Conservation (phyloP, 805 yeast genomes). For the Metschnikowia dekortorum region DNA sequence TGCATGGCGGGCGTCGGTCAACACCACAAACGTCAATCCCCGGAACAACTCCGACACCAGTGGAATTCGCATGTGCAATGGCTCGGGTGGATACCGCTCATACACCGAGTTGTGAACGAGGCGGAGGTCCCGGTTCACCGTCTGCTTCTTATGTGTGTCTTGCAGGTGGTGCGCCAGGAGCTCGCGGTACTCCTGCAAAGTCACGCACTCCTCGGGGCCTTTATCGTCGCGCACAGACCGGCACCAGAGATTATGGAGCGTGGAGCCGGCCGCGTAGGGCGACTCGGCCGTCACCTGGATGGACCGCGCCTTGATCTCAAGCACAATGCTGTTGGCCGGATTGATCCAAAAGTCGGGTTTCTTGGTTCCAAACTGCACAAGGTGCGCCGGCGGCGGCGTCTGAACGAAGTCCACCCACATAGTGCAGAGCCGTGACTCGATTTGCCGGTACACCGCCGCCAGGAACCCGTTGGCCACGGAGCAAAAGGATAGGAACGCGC, state of each 20-base stretch:
- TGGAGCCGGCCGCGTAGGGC: conserved; percentile 59
- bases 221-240: conserved; percentile 67
- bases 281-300: conserved; percentile 44
- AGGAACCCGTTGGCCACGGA: conserved; percentile 83
- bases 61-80: conserved; percentile 12
- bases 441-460: conserved; percentile 52
- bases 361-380: conserved; percentile 52
- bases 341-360: conserved; percentile 74
- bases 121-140: conserved; percentile 23
- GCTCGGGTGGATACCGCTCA: conserved; percentile 11
- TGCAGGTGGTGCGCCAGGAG: conserved; percentile 28
- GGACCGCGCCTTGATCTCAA: conserved; percentile 81
- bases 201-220: conserved; percentile 49
- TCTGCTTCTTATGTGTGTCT: conserved; percentile 25
- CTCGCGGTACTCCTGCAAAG: conserved; percentile 49
- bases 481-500: conserved; percentile 62
- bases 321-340: conserved; percentile 70
- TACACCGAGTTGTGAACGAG: conserved; percentile 15
- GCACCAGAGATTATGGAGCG: conserved; percentile 75
- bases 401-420: conserved; percentile 49
- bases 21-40: conserved; percentile 45
- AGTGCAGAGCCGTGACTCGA: conserved; percentile 53
- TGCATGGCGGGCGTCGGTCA: conserved; percentile 44
- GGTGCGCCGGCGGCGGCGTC: conserved; percentile 29
- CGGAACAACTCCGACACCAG: conserved; percentile 32